Evolutionary conservation across 1,139 yeast genomes (phyloP).

Genomic region (Suhomyces anneliseae): DNA sequence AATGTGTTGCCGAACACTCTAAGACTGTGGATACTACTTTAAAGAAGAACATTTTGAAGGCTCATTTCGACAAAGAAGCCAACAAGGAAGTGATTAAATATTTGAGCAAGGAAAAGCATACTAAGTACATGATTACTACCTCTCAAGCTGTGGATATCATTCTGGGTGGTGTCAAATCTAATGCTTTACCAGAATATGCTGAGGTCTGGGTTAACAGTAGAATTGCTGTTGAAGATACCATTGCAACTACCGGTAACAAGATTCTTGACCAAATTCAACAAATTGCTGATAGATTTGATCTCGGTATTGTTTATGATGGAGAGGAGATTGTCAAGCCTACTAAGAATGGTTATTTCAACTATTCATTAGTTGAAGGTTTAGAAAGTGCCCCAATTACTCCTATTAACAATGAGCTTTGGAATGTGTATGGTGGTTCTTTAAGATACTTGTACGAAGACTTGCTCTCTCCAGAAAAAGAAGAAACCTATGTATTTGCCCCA

Average conservation of each 20-base stretch:
- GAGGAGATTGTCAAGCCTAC: constrained; percentile 30
- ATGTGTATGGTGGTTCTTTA: constrained; percentile 54
- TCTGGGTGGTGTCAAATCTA: constrained; percentile 67
- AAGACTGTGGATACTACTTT: constrained; percentile 27
- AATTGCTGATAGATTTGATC: constrained; percentile 45
- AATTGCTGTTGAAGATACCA: constrained; percentile 52
- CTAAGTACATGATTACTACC: constrained; percentile 53
- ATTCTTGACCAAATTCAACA: constrained; percentile 34
- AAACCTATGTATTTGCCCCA: constrained; percentile 34
- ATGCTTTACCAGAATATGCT: constrained; percentile 73
- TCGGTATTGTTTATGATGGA: constrained; percentile 47
- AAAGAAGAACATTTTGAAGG: constrained; percentile 39
- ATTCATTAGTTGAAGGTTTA: constrained; percentile 34
- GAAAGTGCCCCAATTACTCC: constrained; percentile 66
- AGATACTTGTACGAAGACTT: constrained; percentile 56
- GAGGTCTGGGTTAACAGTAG: constrained; percentile 58
- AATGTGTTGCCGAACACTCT: constrained; percentile 47
- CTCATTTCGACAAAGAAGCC: constrained; percentile 42
- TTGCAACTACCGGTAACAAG: constrained; percentile 39
- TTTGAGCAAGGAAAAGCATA: constrained; percentile 19
- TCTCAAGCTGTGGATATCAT: constrained; percentile 71
- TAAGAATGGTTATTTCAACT: constrained; percentile 46
- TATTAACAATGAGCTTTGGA: constrained; percentile 49
- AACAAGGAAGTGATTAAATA: constrained; percentile 41
- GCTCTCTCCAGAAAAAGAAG: constrained; percentile 28